Percentiles rank a stretch among this genome's conserved stretches.
phyloP scores from a whole-genome alignment of 805 yeast genomes.

The Ogataea trehaloabstinens region DNA sequence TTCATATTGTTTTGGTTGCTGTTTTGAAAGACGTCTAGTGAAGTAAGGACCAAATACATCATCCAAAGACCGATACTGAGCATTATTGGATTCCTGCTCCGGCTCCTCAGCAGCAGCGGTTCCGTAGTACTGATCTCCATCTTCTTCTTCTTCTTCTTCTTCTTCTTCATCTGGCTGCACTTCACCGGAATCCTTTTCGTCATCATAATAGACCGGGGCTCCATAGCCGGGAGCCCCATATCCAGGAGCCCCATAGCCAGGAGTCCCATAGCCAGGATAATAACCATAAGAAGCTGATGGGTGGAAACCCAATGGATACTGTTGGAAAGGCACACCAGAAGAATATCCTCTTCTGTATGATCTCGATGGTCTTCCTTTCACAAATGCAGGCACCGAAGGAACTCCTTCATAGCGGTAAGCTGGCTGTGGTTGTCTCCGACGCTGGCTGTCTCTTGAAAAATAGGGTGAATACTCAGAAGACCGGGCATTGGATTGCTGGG shows the following conservation, averaged over 20 bases:
- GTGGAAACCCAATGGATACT: not conserved
- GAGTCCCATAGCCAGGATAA: conserved; percentile 1
- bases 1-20: conserved; percentile 6
- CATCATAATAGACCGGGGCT: not conserved
- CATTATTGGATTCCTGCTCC: conserved; percentile 6
- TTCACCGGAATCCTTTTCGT: not conserved
- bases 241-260: not conserved
- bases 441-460: conserved; percentile 3
- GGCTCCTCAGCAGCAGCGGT: not conserved
- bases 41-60: conserved; percentile 18
- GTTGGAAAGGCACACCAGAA: not conserved
- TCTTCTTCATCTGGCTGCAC: conserved; percentile 7
- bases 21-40: conserved; percentile 11
- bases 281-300: not conserved
- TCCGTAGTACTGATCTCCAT: too few species aligned
- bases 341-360: conserved; percentile 1
- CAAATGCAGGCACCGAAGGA: not conserved
- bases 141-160: conserved; percentile 6
- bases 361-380: not conserved
- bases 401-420: conserved; percentile 1
- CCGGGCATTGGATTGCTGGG: conserved; percentile 9
- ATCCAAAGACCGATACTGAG: conserved; percentile 15
- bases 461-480: conserved; percentile 2
- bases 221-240: conserved; percentile 3
- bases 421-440: conserved; percentile 7